These are phyloP conservation scores for Brachypodium distachyon DNA, from an alignment of 202 grass and related monocot genomes.

Conservation along the genomic window DNA sequence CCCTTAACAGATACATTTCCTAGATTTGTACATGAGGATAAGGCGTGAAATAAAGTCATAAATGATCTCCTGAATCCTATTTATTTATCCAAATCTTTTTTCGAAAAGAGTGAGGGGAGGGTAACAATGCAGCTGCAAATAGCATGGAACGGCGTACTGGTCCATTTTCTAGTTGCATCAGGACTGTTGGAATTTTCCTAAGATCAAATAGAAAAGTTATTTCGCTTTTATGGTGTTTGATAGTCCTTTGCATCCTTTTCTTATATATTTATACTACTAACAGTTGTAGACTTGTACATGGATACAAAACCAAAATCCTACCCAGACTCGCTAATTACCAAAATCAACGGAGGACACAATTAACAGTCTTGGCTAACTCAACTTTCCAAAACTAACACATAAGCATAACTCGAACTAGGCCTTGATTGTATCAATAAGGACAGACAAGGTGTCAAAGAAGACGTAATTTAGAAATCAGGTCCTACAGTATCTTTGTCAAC, in stretches of 20 bases:
- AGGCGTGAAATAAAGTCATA: not conserved
- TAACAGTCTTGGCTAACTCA: not conserved
- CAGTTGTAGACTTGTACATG: not conserved
- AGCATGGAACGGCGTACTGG: not conserved
- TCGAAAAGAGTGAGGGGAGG: not conserved
- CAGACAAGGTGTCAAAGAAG: not conserved
- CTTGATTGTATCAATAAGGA: not conserved
- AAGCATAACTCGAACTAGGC: no score
- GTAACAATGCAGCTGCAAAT: not conserved
- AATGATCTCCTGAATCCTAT: not conserved
- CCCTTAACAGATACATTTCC: not conserved
- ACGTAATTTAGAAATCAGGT: not conserved
- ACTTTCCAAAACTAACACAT: not conserved
- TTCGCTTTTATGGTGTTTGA: not conserved
- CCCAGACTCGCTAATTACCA: not conserved
- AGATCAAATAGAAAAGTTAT: not conserved
- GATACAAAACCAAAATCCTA: not conserved
- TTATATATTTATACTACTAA: not conserved
- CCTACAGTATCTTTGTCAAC: not conserved
- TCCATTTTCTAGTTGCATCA: not conserved
- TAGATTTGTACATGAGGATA: not conserved
- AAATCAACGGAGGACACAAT: not conserved
- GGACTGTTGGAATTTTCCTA: not conserved
- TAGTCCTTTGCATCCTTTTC: not conserved
- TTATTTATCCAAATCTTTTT: not conserved